Percentiles rank a stretch among this genome's conserved stretches.
These are phyloP conservation scores for Gillenia trifoliata DNA, from an alignment of 306 rosid species.

Conservation along the genomic window DNA sequence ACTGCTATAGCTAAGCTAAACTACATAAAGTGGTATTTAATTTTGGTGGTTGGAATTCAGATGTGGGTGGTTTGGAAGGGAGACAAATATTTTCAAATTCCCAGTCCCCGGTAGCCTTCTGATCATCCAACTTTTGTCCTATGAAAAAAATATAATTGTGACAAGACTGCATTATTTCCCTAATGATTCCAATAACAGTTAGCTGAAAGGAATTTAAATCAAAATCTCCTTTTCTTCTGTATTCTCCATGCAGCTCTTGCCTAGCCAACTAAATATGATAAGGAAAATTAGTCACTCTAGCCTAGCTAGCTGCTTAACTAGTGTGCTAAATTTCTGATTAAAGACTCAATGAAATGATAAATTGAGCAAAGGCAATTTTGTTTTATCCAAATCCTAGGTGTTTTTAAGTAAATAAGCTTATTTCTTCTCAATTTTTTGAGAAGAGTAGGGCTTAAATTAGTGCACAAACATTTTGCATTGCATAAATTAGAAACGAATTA, in stretches of 20 bases:
- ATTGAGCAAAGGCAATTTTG: not conserved
- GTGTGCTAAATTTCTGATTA: not conserved
- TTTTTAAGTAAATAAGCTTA: not conserved
- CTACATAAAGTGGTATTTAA: conserved; percentile 3
- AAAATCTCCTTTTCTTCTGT: not conserved
- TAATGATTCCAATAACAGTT: conserved; percentile 30
- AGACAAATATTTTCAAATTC: no score
- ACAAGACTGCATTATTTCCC: conserved; percentile 38
- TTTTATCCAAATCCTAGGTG: not conserved
- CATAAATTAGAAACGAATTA: no score
- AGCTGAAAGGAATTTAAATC: not conserved
- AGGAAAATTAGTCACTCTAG: not conserved
- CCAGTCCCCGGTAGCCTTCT: no score
- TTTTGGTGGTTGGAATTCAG: conserved; percentile 19
- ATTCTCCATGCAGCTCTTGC: not conserved
- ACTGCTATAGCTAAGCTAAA: conserved; percentile 9
- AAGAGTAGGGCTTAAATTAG: not conserved
- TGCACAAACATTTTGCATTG: conserved; percentile 14
- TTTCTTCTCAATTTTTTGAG: not conserved
- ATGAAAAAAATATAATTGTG: conserved; percentile 4
- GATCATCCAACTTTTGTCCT: not conserved
- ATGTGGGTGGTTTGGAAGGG: conserved; percentile 22
- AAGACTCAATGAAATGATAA: not conserved
- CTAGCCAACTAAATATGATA: not conserved
- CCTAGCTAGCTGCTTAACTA: not conserved